phyloP scores from a whole-genome alignment of 169 alveolate genomes.

The Amoebophrya sp. region DNA sequence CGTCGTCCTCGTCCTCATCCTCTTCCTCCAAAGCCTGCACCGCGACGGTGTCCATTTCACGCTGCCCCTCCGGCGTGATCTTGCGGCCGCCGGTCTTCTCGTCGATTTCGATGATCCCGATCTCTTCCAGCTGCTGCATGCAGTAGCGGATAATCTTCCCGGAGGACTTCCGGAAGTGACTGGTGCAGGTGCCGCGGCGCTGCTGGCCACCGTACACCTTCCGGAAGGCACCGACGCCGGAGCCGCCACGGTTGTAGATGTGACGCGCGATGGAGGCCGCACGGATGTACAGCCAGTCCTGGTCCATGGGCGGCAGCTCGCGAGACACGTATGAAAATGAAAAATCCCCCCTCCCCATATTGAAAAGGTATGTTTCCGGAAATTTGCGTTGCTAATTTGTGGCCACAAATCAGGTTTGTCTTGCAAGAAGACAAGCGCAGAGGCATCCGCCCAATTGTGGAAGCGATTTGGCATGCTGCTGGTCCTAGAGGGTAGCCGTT shows the following conservation, averaged over 20 bases:
- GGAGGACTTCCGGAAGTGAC: slow-evolving; percentile 13
- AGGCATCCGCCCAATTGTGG: no score
- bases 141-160: slow-evolving; percentile 36
- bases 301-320: slow-evolving; percentile 35
- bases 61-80: slow-evolving; percentile 31
- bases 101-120: slow-evolving; percentile 26
- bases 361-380: no score
- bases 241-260: background rate
- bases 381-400: no score
- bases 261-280: slow-evolving; percentile 35
- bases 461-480: no score
- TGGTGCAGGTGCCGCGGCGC: slow-evolving; percentile 19
- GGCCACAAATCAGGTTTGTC: no score
- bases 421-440: no score
- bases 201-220: slow-evolving; percentile 28
- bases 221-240: slow-evolving; percentile 38
- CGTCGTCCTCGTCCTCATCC: slow-evolving; percentile 24
- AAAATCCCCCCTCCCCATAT: no score
- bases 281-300: slow-evolving; percentile 36
- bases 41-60: slow-evolving; percentile 33
- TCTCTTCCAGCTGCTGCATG: slow-evolving; percentile 34
- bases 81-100: slow-evolving; percentile 34
- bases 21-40: slow-evolving; percentile 31
- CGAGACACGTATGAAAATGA: no score
- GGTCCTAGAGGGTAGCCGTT: no score